A percentile compares a stretch with the other conserved stretches of the same genome.
Evolutionary conservation across 2,329 filamentous ascomycete species (phyloP).

Genomic region (Colletotrichum siamense): DNA sequence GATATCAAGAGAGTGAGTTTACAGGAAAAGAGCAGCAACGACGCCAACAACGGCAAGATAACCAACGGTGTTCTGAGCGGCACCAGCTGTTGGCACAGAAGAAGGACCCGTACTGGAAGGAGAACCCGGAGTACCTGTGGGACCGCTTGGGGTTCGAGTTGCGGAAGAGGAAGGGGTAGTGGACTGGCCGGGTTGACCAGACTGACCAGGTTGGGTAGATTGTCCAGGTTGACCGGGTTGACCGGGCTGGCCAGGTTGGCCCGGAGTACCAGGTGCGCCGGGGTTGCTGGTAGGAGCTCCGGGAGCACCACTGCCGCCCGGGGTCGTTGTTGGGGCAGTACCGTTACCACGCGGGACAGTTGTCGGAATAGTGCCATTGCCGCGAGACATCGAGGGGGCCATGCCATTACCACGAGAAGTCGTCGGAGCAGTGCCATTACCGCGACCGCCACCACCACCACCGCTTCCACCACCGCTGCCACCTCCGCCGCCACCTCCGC

Average conservation of each 20-base stretch:
- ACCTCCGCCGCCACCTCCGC: background rate
- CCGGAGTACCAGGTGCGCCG: background rate
- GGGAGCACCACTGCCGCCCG: background rate
- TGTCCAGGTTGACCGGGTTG: slow-evolving; percentile 10
- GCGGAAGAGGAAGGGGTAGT: background rate
- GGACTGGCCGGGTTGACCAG: background rate
- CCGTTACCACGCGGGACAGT: background rate
- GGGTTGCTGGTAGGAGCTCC: background rate
- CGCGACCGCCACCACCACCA: background rate
- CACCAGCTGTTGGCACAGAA: slow-evolving; percentile 30
- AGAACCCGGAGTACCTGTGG: slow-evolving; percentile 10
- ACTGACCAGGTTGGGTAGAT: slow-evolving; percentile 8
- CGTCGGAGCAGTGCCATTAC: background rate
- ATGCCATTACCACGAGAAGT: background rate
- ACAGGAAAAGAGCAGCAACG: slow-evolving; percentile 47
- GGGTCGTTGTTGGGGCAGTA: background rate
- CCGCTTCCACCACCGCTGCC: background rate
- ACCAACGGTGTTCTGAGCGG: slow-evolving; percentile 34
- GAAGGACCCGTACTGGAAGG: slow-evolving; percentile 16
- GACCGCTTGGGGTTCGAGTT: background rate
- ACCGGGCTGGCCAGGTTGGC: slow-evolving; percentile 1
- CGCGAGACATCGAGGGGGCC: background rate
- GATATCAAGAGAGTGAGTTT: slow-evolving; percentile 22
- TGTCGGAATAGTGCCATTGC: background rate
- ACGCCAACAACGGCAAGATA: slow-evolving; percentile 42